Evolutionary conservation across 1,139 yeast species (phyloP).

Genomic region (Kodamaea fungicola): DNA sequence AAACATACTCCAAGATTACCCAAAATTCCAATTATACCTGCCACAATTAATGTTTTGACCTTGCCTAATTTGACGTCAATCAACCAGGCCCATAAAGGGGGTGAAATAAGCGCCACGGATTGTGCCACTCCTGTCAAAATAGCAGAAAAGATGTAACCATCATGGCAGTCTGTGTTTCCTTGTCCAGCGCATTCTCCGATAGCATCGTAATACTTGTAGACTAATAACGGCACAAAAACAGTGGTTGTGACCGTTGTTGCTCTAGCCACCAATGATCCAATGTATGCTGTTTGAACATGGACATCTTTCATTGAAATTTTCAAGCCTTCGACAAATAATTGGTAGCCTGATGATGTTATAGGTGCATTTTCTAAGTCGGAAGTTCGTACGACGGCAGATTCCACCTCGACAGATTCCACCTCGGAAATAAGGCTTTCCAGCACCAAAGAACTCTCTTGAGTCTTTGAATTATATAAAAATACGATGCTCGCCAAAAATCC

Average conservation of each 20-base stretch:
- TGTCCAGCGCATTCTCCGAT: slow-evolving; percentile 43
- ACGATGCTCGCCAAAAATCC: slow-evolving; percentile 35
- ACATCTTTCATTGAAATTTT: slow-evolving; percentile 26
- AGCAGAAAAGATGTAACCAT: slow-evolving; percentile 64
- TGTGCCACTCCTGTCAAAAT: slow-evolving; percentile 67
- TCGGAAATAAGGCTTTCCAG: slow-evolving; percentile 7
- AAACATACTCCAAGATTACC: slow-evolving; percentile 34
- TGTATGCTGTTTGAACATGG: slow-evolving; percentile 48
- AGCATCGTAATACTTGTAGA: slow-evolving; percentile 52
- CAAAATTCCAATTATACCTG: slow-evolving; percentile 31
- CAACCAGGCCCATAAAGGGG: slow-evolving; percentile 62
- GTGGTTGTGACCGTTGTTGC: slow-evolving; percentile 60
- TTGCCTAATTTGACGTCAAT: slow-evolving; percentile 48
- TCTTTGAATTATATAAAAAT: slow-evolving; percentile 42
- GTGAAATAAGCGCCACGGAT: slow-evolving; percentile 51
- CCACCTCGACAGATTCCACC: neutral
- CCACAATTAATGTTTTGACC: slow-evolving; percentile 20
- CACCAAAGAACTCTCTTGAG: slow-evolving; percentile 4
- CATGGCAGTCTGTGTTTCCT: slow-evolving; percentile 41
- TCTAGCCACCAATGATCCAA: slow-evolving; percentile 63
- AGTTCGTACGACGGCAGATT: neutral
- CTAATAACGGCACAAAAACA: slow-evolving; percentile 61
- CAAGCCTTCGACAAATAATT: slow-evolving; percentile 45
- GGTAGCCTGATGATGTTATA: slow-evolving; percentile 4
- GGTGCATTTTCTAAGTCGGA: neutral